Percentiles rank a stretch among this genome's conserved stretches.
phyloP scores from a whole-genome alignment of 345 rosid species.

The Carallia brachiata region DNA sequence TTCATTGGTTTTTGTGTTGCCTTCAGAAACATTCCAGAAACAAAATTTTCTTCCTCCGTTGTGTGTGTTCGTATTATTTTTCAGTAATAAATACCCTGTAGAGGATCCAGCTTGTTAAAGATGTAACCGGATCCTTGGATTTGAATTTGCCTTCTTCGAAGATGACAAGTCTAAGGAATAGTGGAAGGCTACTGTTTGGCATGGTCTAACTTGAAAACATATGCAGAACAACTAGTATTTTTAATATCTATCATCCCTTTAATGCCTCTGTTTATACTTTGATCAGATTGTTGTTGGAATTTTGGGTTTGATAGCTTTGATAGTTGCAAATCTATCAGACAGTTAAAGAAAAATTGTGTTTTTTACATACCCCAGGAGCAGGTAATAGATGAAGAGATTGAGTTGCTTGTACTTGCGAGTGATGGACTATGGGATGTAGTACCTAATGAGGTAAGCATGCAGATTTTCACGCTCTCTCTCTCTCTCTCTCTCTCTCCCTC shows the following conservation, averaged over 20 bases:
- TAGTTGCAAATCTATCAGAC: too few relatives aligned
- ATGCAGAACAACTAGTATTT: too few relatives aligned
- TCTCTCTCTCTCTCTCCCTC: not conserved
- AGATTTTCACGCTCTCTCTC: not conserved
- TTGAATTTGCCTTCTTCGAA: not conserved
- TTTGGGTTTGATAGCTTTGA: not conserved
- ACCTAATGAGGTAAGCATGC: slow-evolving; percentile 66
- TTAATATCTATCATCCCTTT: not conserved
- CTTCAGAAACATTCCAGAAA: not conserved
- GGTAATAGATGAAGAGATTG: slow-evolving; percentile 67
- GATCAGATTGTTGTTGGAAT: not conserved
- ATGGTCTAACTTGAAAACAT: too few relatives aligned
- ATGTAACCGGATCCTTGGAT: not conserved
- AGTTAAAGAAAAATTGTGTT: not conserved
- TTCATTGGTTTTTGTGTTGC: too few relatives aligned
- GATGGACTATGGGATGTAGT: slow-evolving; percentile 99
- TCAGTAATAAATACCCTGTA: not conserved
- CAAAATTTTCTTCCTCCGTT: not conserved
- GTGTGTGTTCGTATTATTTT: not conserved
- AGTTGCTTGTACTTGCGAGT: slow-evolving; percentile 89
- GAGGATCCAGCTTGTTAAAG: too few relatives aligned
- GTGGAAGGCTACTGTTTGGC: not conserved
- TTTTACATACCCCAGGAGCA: slow-evolving; percentile 48
- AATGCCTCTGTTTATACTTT: not conserved
- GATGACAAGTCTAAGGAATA: not conserved